A percentile compares a stretch with the other conserved stretches of the same genome.
Evolutionary conservation across 192 early-diverging fungal species (phyloP).

Genomic region (Oehlia diaphana): DNA sequence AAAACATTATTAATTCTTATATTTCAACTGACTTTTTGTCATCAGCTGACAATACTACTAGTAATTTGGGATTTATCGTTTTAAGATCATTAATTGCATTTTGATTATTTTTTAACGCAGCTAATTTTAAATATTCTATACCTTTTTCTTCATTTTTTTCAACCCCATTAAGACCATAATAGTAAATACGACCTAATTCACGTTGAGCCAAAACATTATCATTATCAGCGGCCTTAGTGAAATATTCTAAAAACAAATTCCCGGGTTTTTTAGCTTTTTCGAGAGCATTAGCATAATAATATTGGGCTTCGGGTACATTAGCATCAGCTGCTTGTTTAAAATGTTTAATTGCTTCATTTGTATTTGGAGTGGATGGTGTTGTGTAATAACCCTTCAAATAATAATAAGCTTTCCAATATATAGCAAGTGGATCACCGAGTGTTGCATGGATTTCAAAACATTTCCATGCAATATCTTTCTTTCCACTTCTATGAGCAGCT

Average conservation of each 20-base stretch:
- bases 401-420: conserved; percentile 25
- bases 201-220: neutral
- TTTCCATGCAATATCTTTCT: conserved; percentile 11
- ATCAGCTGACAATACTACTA: too few species aligned
- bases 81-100: conserved; percentile 38
- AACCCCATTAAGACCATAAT: neutral
- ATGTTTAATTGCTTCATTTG: neutral
- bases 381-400: neutral
- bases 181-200: neutral
- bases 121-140: neutral
- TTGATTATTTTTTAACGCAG: neutral
- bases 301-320: conserved; percentile 10
- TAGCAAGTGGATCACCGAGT: neutral
- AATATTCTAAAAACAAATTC: neutral
- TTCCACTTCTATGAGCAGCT: neutral
- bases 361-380: neutral
- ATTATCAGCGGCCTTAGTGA: neutral
- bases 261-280: neutral
- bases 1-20: too few species aligned
- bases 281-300: neutral
- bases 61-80: neutral
- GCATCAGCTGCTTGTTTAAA: conserved; percentile 14
- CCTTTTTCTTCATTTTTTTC: neutral
- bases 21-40: too few species aligned
- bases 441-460: conserved; percentile 16